Percentiles rank a stretch among this genome's conserved stretches.
phyloP scores from a whole-genome alignment of 805 yeast genomes.

The Vanderwaltozyma polyspora region DNA sequence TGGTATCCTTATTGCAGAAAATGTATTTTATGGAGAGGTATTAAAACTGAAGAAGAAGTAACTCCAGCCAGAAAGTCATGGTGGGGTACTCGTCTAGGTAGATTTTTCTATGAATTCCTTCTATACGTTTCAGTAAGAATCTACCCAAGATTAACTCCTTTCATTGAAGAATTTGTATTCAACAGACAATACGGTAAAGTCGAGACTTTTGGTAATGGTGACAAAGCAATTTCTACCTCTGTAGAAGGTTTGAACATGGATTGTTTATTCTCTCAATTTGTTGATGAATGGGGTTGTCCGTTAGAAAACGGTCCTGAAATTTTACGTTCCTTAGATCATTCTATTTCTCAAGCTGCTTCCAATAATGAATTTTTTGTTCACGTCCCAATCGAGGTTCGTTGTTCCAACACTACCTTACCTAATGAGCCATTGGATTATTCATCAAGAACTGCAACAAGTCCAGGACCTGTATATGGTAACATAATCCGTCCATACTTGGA shows the following conservation, averaged over 20 bases:
- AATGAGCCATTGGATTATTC: conserved; percentile 35
- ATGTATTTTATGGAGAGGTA: conserved; percentile 85
- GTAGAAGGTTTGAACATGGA: conserved; percentile 91
- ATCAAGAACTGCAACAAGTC: conserved; percentile 38
- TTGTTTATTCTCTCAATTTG: conserved; percentile 87
- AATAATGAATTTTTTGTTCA: conserved; percentile 69
- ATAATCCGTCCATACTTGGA: conserved; percentile 72
- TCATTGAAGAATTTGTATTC: conserved; percentile 76
- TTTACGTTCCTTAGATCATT: conserved; percentile 49
- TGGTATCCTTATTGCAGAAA: conserved; percentile 91
- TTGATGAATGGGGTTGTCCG: conserved; percentile 96
- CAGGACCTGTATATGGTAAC: conserved; percentile 83
- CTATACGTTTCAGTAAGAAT: conserved; percentile 70
- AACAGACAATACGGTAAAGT: conserved; percentile 71
- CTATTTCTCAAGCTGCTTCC: conserved; percentile 48
- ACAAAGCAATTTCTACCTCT: conserved; percentile 62
- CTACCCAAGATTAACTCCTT: conserved; percentile 69
- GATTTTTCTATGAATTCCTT: conserved; percentile 67
- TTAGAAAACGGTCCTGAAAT: conserved; percentile 65
- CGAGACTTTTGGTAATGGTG: conserved; percentile 35
- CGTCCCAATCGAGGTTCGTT: conserved; percentile 90
- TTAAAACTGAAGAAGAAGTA: conserved; percentile 54
- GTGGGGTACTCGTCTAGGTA: conserved; percentile 75
- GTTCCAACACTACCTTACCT: conserved; percentile 66
- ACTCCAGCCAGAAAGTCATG: conserved; percentile 62